Conservation (phyloP, 805 yeast genomes). For the Yamadazyma nakazawae region DNA sequence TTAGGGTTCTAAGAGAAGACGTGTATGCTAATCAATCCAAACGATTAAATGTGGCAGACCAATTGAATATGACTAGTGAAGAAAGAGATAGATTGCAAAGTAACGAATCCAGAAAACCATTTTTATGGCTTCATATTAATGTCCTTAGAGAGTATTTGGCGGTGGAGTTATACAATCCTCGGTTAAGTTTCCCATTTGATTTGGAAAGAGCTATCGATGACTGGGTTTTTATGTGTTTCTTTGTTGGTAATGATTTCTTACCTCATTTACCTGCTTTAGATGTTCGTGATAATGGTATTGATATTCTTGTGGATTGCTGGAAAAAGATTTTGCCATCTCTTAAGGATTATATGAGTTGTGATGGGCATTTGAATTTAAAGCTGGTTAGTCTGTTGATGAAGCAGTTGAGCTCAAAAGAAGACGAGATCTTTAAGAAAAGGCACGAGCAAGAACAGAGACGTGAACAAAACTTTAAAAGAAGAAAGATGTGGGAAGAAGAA, state of each 20-base stretch:
- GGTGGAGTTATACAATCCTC: conserved; percentile 71
- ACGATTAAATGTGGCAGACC: conserved; percentile 45
- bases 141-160: conserved; percentile 85
- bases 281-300: conserved; percentile 93
- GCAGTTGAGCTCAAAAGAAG: conserved; percentile 70
- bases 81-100: conserved; percentile 43
- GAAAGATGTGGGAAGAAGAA: conserved; percentile 48
- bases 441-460: conserved; percentile 68
- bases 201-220: conserved; percentile 95
- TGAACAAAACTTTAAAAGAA: conserved; percentile 60
- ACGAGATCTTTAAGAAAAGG: conserved; percentile 66
- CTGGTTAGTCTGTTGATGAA: conserved; percentile 71
- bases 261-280: conserved; percentile 95
- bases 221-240: conserved; percentile 98
- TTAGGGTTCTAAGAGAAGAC: conserved; percentile 89
- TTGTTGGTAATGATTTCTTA: conserved; percentile 96
- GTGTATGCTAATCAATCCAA: conserved; percentile 79
- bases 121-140: conserved; percentile 88
- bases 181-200: conserved; percentile 72
- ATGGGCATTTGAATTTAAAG: conserved; percentile 74
- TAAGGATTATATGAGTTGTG: conserved; percentile 82
- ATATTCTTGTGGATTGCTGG: conserved; percentile 79
- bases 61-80: conserved; percentile 57
- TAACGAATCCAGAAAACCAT: conserved; percentile 66
- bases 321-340: conserved; percentile 62